phyloP scores from a whole-genome alignment of 202 grass and related monocot species.

The Setaria viridis region DNA sequence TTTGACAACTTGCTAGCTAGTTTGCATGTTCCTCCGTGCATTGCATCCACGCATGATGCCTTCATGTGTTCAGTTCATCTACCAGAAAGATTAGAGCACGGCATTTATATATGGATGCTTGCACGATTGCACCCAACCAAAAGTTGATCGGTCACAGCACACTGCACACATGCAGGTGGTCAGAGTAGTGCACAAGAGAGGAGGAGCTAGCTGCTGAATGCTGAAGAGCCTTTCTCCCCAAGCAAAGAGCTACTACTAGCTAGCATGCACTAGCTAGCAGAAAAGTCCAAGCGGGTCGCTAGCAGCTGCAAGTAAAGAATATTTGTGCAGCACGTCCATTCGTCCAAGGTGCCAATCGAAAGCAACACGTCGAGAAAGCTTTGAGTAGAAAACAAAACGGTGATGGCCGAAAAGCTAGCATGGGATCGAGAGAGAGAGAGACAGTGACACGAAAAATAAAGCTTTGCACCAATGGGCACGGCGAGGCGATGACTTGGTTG shows the following conservation, averaged over 20 bases:
- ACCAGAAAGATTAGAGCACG: background rate
- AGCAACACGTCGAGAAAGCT: slow-evolving; percentile 38
- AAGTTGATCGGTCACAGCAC: background rate
- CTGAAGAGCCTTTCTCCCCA: slow-evolving; percentile 34
- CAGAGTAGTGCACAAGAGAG: background rate
- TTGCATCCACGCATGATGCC: background rate
- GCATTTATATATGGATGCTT: slow-evolving; percentile 3
- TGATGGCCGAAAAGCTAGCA: slow-evolving; percentile 1
- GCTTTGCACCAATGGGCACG: background rate
- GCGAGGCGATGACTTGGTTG: slow-evolving; percentile 41
- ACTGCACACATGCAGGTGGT: background rate
- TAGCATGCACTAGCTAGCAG: background rate
- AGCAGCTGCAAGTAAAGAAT: slow-evolving; percentile 43
- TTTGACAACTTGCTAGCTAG: background rate
- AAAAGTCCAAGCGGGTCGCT: slow-evolving; percentile 21
- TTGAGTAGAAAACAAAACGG: slow-evolving; percentile 43
- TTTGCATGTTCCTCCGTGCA: background rate
- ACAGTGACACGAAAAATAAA: background rate
- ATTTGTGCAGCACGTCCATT: slow-evolving; percentile 15
- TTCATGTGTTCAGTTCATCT: background rate
- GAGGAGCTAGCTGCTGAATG: background rate
- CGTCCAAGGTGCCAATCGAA: slow-evolving; percentile 37
- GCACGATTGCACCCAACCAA: background rate
- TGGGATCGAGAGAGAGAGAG: background rate
- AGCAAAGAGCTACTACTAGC: slow-evolving; percentile 30